Base-by-base conservation (phyloP, 345 rosid species). In the Citrus sp. region DNA sequence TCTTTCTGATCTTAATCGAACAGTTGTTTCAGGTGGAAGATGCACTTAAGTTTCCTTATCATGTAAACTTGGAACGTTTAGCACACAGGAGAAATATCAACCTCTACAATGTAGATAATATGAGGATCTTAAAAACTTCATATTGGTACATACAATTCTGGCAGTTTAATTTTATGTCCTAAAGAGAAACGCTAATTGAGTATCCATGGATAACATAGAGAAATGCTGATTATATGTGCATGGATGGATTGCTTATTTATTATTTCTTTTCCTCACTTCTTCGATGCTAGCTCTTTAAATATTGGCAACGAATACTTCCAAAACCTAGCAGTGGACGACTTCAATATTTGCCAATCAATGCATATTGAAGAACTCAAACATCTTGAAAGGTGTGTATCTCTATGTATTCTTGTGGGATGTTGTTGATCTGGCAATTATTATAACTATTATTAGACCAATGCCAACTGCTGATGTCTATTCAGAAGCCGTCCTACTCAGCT, bases 251-350 rank as follows among this genome's bases (percentile, higher is more conserved):
- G 46, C 38, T 34, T 25, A 51, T 49, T 65, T 56, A 67, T 61
- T 59, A 24, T 51, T 65, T 51, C 7, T 35, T 72, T 42, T 62
- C 24, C 40, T n/a, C 9, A 2, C 75, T 22, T 46, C 64, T 83
- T 80, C 25, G 70, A 12, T 90, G 62, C 79, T 85, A 93, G 98
- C 51, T 88, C 80, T 25, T 66, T 56, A 16, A 86, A 80, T 79
- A 30, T 81, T 25, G 79, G 83, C 56, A 85, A 83, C 79, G 76
- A 87, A 55, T 90, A 85, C 81, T 82, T 90, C 83, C 83, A 89
- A 78, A 89, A 86, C 75, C 58, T 95, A 84, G 95, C 97, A 5
- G 89, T 81, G 70, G 92, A 86, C 32, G 92, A 92, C 84, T 93
- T 91, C 89, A 93, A 90, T 82, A 79, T 66, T 72, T 88, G 92